These are phyloP conservation scores for Breviolum minutum DNA, from an alignment of 73 alveolate species.

Conservation along the genomic window DNA sequence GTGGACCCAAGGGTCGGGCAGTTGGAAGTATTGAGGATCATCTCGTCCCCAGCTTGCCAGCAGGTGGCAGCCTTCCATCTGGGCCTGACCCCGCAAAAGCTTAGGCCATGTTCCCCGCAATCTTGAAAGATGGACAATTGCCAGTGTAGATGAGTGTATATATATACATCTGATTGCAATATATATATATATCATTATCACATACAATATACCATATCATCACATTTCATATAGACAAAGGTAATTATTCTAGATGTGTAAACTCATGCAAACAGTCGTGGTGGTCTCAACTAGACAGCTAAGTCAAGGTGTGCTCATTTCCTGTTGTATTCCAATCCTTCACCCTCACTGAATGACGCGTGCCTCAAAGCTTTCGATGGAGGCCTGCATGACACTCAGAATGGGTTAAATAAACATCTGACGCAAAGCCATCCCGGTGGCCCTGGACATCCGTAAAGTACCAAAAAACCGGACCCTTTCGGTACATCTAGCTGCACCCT, in stretches of 20 bases:
- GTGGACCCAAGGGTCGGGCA: neutral
- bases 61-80: constrained; percentile 20
- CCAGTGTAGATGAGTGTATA: too few relatives aligned
- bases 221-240: too few relatives aligned
- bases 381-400: neutral
- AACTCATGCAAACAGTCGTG: too few relatives aligned
- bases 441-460: neutral
- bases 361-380: constrained; percentile 4
- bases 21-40: constrained; percentile 40
- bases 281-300: too few relatives aligned
- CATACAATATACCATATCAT: too few relatives aligned
- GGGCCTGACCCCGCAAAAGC: neutral
- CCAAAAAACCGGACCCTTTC: neutral
- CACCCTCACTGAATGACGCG: neutral
- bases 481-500: too few relatives aligned
- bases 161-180: too few relatives aligned
- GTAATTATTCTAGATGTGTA: too few relatives aligned
- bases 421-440: neutral
- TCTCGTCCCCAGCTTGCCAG: constrained; percentile 32
- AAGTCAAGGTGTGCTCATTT: neutral
- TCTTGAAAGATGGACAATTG: too few relatives aligned
- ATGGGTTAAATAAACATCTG: neutral
- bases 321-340: too few relatives aligned
- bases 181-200: too few relatives aligned
- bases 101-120: too few relatives aligned